phyloP scores from a whole-genome alignment of 2,329 filamentous ascomycete species.

The Madurella fahalii region DNA sequence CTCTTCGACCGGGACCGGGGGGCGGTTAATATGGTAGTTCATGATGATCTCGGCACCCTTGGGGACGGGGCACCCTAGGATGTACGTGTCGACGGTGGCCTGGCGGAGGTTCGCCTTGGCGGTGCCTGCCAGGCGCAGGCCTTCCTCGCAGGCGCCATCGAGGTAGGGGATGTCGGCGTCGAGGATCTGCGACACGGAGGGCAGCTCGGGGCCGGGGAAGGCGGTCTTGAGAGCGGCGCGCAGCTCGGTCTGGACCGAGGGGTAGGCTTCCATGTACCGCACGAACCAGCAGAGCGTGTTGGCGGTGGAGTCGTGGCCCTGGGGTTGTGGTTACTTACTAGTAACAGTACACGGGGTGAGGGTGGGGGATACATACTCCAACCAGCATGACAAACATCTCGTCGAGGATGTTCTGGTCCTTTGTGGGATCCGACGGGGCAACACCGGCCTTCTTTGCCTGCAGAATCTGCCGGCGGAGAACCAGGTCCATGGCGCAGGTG shows the following conservation, averaged over 20 bases:
- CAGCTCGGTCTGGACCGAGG: constrained; percentile 10
- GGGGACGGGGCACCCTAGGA: constrained; percentile 35
- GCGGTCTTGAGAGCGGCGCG: constrained; percentile 18
- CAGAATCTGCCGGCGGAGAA: constrained; percentile 14
- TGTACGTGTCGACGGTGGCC: constrained; percentile 34
- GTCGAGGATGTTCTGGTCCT: constrained; percentile 28
- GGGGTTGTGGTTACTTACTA: constrained; percentile 27
- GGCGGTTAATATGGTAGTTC: constrained; percentile 10
- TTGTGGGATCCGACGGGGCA: constrained; percentile 25
- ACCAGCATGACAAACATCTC: constrained; percentile 26
- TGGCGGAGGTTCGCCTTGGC: constrained; percentile 28
- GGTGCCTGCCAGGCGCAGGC: constrained; percentile 31
- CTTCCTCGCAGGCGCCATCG: constrained; percentile 40
- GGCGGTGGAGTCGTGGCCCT: constrained; percentile 44
- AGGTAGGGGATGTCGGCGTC: constrained; percentile 35
- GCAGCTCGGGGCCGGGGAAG: constrained; percentile 21
- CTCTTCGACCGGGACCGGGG: constrained; percentile 11
- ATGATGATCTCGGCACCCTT: constrained; percentile 18
- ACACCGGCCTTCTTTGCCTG: constrained; percentile 25
- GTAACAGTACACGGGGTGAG: constrained; percentile 27
- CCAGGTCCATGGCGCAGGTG: constrained; percentile 18
- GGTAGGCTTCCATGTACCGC: constrained; percentile 20
- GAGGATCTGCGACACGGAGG: constrained; percentile 15
- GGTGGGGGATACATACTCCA: constrained; percentile 12
- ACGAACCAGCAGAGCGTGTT: constrained; percentile 29